Conservation (phyloP, 2,329 filamentous ascomycete genomes). For the Pseudogymnoascus sp. region DNA sequence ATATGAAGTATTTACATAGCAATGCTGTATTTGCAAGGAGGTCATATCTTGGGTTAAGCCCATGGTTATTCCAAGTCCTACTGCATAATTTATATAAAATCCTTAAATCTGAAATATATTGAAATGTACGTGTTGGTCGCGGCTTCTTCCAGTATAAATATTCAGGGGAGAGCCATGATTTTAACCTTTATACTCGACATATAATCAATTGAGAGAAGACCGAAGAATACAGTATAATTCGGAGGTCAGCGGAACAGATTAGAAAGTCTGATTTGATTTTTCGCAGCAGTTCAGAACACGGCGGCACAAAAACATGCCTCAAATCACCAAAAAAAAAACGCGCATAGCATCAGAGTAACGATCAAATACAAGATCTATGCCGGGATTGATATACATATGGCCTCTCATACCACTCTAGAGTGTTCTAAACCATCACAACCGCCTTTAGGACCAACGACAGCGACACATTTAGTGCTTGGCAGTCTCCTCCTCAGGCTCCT, state of each 20-base stretch:
- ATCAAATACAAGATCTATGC: slow-evolving; percentile 10
- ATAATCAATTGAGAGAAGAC: neutral
- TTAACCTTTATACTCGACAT: neutral
- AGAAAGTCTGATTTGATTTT: neutral
- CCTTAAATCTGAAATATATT: neutral
- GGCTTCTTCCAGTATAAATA: neutral
- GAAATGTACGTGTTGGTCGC: neutral
- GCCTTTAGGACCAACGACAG: neutral
- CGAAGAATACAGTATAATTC: neutral
- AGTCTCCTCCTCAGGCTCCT: slow-evolving; percentile 56
- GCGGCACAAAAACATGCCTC: neutral
- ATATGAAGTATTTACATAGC: neutral
- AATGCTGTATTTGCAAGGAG: neutral
- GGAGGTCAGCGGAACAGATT: neutral
- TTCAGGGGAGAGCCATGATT: neutral
- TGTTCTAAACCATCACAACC: slow-evolving; percentile 9
- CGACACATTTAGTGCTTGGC: slow-evolving; percentile 21
- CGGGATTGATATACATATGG: slow-evolving; percentile 13
- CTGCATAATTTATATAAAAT: neutral
- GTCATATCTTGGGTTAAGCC: neutral
- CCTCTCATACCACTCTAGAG: slow-evolving; percentile 11
- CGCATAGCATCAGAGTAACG: neutral
- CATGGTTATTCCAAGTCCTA: too few relatives aligned
- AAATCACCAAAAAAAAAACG: neutral
- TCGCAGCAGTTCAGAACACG: neutral